A percentile compares a stretch with the other conserved stretches of the same genome.
These are phyloP conservation scores for Nasturtium officinale DNA, from an alignment of 345 rosid genomes.

Conservation along the genomic window DNA sequence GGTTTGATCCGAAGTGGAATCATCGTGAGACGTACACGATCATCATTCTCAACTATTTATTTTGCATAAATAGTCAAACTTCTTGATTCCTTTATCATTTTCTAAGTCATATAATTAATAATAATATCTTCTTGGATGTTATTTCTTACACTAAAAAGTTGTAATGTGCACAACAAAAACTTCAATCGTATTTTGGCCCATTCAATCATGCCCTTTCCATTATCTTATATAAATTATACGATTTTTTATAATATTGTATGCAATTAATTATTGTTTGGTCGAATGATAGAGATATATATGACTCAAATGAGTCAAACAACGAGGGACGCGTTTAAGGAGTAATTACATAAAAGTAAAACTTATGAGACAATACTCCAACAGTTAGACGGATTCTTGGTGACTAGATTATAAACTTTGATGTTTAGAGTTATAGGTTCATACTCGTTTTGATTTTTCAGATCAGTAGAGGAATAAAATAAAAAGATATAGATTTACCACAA, in stretches of 20 bases:
- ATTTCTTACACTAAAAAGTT: background rate
- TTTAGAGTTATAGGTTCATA: background rate
- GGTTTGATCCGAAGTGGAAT: conserved; percentile 13
- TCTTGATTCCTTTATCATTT: background rate
- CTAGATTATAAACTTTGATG: background rate
- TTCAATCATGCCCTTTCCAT: background rate
- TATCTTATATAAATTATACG: too few species aligned
- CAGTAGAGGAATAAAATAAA: background rate
- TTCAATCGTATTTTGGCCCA: background rate
- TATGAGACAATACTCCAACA: conserved; percentile 5
- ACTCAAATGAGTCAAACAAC: background rate
- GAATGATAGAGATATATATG: background rate
- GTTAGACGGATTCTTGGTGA: background rate
- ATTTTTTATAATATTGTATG: background rate
- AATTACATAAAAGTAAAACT: conserved; percentile 9
- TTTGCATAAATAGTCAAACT: conserved; percentile 32
- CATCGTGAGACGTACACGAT: conserved; percentile 20
- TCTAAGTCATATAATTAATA: conserved; percentile 20
- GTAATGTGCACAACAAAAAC: too few species aligned
- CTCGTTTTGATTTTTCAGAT: background rate
- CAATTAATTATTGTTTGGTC: background rate
- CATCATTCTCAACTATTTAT: conserved; percentile 4
- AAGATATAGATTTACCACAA: background rate
- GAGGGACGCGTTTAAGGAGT: conserved; percentile 18
- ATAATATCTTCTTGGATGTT: conserved; percentile 22